These are phyloP conservation scores for Solanum medicagineum DNA, from an alignment of 257 asterid genomes.

Conservation along the genomic window DNA sequence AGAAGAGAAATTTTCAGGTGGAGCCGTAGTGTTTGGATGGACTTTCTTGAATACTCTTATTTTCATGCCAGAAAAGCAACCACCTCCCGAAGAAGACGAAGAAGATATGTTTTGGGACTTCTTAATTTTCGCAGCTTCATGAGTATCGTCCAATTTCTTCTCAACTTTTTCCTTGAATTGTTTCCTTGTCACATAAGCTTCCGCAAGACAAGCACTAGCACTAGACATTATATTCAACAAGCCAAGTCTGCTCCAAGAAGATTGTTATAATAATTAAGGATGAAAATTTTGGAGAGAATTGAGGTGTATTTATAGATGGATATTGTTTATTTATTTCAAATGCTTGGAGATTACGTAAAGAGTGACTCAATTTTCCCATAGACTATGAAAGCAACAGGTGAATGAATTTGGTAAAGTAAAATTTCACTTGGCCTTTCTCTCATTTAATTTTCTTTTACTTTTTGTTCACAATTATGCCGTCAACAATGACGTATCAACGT, in stretches of 20 bases:
- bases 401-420: not conserved
- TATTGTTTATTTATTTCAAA: not conserved
- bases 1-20: not conserved
- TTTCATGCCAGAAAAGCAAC: not conserved
- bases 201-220: not conserved
- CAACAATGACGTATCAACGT: not conserved
- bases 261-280: not conserved
- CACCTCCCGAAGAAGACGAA: not conserved
- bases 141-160: not conserved
- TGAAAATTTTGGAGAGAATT: not conserved
- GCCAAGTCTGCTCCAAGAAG: no score
- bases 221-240: not conserved
- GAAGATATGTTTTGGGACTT: not conserved
- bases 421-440: not conserved
- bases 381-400: not conserved
- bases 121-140: not conserved
- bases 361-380: not conserved
- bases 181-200: not conserved
- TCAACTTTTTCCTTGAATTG: not conserved
- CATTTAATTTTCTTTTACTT: not conserved
- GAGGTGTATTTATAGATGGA: not conserved
- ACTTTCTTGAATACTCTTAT: not conserved
- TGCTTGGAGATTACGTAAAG: not conserved
- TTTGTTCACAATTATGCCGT: not conserved
- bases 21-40: not conserved